Evolutionary conservation across 2,329 filamentous ascomycete species (phyloP).

Genomic region (Furcasterigmium furcatum): DNA sequence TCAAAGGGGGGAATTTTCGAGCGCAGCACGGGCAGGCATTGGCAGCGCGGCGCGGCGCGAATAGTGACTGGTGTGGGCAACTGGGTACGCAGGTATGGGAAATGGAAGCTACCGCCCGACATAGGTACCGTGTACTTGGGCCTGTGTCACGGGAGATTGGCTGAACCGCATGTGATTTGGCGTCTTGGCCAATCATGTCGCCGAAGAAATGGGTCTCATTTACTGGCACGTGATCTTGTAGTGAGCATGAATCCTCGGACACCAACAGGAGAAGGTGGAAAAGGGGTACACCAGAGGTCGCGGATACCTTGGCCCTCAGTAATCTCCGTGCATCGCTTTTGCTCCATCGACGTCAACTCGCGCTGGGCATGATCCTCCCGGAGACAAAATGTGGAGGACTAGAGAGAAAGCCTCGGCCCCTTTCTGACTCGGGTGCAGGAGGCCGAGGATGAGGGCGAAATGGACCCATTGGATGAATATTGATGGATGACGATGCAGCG

Average conservation of each 20-base stretch:
- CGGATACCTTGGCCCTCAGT: background rate
- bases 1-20: constrained; percentile 18
- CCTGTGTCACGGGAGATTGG: background rate
- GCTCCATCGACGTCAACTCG: background rate
- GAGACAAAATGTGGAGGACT: no score
- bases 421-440: no score
- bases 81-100: background rate
- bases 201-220: background rate
- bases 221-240: background rate
- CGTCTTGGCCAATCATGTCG: background rate
- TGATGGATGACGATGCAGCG: no score
- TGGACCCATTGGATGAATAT: no score
- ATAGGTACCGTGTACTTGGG: background rate
- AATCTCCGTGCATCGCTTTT: background rate
- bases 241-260: background rate
- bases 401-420: no score
- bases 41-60: background rate
- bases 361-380: no score
- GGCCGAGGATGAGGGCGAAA: no score
- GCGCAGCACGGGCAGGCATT: constrained; percentile 5
- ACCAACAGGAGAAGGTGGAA: background rate
- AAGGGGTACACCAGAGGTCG: background rate
- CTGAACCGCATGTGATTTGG: background rate
- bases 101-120: no score
- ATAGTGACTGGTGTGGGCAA: background rate